phyloP scores from a whole-genome alignment of 2,329 filamentous ascomycete species.

The Exophiala sp. region DNA sequence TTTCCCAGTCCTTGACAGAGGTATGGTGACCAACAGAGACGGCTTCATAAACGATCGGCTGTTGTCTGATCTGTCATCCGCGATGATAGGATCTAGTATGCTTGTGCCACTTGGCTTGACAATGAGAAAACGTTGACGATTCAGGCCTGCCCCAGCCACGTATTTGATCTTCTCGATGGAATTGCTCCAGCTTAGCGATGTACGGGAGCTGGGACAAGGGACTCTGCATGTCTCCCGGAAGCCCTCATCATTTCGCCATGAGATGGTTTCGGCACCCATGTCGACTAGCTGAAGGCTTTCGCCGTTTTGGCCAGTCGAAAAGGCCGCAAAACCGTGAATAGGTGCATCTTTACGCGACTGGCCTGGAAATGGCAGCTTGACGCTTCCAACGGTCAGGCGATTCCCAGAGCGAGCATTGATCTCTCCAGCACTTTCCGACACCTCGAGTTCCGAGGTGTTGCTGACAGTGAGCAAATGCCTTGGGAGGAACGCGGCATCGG shows the following conservation, averaged over 20 bases:
- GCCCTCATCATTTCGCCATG: not conserved
- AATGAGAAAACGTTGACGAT: constrained; percentile 11
- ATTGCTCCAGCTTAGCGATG: not conserved
- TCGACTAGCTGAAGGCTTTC: constrained; percentile 7
- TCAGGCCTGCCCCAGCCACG: not conserved
- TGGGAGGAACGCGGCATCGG: constrained; percentile 8
- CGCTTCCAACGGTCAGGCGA: constrained; percentile 12
- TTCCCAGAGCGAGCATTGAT: not conserved
- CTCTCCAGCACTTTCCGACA: too few relatives aligned
- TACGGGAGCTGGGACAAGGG: not conserved
- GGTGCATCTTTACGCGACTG: not conserved
- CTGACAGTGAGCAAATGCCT: not conserved
- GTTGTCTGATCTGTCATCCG: not conserved
- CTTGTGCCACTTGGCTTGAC: constrained; percentile 18
- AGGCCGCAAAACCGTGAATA: constrained; percentile 2
- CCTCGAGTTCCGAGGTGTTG: not conserved
- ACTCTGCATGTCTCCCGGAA: not conserved
- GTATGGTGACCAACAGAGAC: constrained; percentile 46
- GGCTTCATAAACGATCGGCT: constrained; percentile 38
- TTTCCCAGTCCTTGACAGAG: constrained; percentile 43
- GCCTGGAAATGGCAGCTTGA: not conserved
- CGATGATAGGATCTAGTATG: constrained; percentile 25
- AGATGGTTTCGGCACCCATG: constrained; percentile 6
- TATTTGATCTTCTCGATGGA: constrained; percentile 13
- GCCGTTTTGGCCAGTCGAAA: constrained; percentile 1